These are phyloP conservation scores for Syncephalis plumigaleata DNA, from an alignment of 371 early-diverging fungal genomes.

Conservation along the genomic window DNA sequence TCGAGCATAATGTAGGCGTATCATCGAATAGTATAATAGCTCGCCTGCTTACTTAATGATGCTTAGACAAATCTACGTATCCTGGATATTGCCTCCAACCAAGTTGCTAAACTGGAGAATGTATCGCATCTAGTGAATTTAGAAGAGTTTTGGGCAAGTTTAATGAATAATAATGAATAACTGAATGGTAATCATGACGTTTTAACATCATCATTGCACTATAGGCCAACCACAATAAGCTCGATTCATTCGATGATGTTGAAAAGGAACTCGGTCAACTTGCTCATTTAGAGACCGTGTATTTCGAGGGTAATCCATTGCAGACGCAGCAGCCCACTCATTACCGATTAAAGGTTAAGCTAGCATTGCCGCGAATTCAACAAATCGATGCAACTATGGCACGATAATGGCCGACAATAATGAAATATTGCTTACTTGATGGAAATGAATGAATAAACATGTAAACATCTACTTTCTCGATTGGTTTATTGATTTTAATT, in stretches of 20 bases:
- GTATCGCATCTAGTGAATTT: constrained; percentile 45
- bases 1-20: constrained; percentile 45
- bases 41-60: neutral
- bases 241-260: constrained; percentile 63
- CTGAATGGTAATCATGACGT: neutral
- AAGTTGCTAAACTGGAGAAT: constrained; percentile 54
- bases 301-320: constrained; percentile 90
- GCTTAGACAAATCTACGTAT: constrained; percentile 40
- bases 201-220: too few relatives aligned
- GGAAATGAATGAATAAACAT: too few relatives aligned
- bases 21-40: neutral
- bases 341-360: constrained; percentile 77
- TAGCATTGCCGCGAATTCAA: constrained; percentile 64
- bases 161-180: neutral
- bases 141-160: constrained; percentile 79
- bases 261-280: constrained; percentile 47
- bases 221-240: constrained; percentile 65
- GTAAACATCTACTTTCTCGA: too few relatives aligned
- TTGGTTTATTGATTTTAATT: too few relatives aligned
- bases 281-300: constrained; percentile 57
- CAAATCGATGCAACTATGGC: constrained; percentile 76
- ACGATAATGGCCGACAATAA: too few relatives aligned
- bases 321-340: constrained; percentile 54
- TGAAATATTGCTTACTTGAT: too few relatives aligned
- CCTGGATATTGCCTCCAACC: constrained; percentile 75